phyloP scores from a whole-genome alignment of 163 green algal genomes.

The Scenedesmus sp. region DNA sequence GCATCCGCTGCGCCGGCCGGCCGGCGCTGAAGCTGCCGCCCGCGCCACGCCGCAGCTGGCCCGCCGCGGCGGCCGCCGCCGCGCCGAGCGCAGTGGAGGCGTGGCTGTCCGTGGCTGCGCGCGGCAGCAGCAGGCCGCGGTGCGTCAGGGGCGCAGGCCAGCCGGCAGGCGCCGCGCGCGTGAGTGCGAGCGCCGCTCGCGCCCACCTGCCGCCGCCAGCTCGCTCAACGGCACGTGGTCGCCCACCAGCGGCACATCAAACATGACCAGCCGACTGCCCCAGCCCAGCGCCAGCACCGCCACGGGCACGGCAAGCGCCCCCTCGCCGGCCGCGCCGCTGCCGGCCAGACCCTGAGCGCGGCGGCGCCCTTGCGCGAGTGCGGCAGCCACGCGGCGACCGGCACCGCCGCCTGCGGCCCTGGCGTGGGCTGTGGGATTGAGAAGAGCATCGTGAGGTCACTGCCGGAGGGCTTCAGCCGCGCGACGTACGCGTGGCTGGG shows the following conservation, averaged over 20 bases:
- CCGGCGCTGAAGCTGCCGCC: no score
- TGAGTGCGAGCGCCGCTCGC: no score
- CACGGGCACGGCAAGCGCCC: constrained; percentile 3
- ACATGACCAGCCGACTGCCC: constrained; percentile 53
- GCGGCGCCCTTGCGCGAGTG: constrained; percentile 36
- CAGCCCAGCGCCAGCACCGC: constrained; percentile 58
- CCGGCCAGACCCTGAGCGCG: constrained; percentile 1
- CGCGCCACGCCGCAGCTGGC: not conserved
- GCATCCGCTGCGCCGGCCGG: constrained; percentile 40
- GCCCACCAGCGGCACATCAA: constrained; percentile 61
- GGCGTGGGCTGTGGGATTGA: constrained; percentile 30
- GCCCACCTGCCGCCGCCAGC: not conserved
- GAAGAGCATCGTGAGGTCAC: constrained; percentile 56
- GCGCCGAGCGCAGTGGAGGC: no score
- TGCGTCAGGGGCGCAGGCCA: no score
- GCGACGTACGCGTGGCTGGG: constrained; percentile 52
- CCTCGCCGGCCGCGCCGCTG: no score
- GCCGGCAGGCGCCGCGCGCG: no score
- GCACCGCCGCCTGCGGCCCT: constrained; percentile 28
- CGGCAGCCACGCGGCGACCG: constrained; percentile 54
- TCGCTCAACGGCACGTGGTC: constrained; percentile 41
- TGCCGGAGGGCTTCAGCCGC: constrained; percentile 47
- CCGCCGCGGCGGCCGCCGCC: no score
- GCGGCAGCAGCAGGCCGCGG: no score
- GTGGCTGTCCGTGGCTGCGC: no score